Evolutionary conservation across 2,329 filamentous ascomycete genomes (phyloP).

Genomic region (Aureobasidium sp.): DNA sequence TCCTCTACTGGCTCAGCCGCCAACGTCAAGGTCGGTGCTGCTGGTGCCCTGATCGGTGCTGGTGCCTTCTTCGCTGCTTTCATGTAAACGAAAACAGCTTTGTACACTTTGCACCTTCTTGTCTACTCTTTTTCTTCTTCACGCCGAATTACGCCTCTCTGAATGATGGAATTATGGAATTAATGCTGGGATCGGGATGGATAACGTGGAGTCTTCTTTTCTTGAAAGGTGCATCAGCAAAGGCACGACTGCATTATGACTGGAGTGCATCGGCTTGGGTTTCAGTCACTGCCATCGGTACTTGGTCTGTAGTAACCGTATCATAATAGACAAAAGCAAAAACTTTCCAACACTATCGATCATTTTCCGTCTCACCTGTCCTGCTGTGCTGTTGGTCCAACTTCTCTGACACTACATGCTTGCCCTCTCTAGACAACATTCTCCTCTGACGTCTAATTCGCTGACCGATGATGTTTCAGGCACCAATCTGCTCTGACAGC

Average conservation of each 20-base stretch:
- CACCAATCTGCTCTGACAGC: too few relatives aligned
- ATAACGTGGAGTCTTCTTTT: not conserved
- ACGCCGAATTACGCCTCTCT: not conserved
- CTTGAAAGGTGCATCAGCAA: not conserved
- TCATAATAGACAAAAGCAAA: not conserved
- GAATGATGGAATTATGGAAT: not conserved
- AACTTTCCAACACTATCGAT: not conserved
- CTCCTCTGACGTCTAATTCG: too few relatives aligned
- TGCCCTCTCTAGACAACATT: not conserved
- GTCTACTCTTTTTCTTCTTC: not conserved
- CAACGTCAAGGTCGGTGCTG: constrained; percentile 27
- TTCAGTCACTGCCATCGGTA: not conserved
- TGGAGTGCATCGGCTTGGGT: not conserved
- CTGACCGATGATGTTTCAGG: too few relatives aligned
- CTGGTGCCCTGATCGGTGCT: constrained; percentile 29
- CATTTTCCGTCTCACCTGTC: not conserved
- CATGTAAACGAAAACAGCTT: constrained; percentile 22
- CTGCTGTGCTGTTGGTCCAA: not conserved
- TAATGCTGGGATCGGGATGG: constrained; percentile 2
- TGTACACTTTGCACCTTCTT: not conserved
- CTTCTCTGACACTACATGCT: not conserved
- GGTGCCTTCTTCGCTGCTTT: constrained; percentile 32
- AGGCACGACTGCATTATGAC: not conserved
- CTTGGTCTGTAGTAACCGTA: not conserved
- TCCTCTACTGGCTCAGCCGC: constrained; percentile 23